Conservation (phyloP, 1,284 basidiomycete species). For the Ceratobasidium sp. region DNA sequence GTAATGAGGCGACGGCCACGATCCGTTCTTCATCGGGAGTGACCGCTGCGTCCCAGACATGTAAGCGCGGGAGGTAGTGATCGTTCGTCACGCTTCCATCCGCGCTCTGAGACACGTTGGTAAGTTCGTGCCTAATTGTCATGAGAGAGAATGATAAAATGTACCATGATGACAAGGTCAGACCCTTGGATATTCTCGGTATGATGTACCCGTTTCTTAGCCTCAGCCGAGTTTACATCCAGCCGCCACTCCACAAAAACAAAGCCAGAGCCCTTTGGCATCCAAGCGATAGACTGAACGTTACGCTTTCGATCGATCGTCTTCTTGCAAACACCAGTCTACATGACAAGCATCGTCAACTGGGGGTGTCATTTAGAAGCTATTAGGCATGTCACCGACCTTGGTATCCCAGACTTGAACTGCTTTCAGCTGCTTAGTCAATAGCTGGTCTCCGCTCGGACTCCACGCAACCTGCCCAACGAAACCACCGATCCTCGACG, state of each 20-base stretch:
- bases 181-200: conserved; percentile 34
- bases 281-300: conserved; percentile 78
- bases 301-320: conserved; percentile 71
- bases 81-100: conserved; percentile 58
- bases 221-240: conserved; percentile 7
- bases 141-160: conserved; percentile 52
- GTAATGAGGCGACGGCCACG: conserved; percentile 74
- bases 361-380: too few relatives aligned
- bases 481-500: conserved; percentile 16
- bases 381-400: neutral
- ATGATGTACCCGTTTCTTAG: conserved; percentile 17
- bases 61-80: conserved; percentile 66
- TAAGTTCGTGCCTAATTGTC: neutral
- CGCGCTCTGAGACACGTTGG: conserved; percentile 58
- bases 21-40: conserved; percentile 81
- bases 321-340: conserved; percentile 78
- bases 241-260: conserved; percentile 41
- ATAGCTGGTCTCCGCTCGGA: conserved; percentile 18
- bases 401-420: conserved; percentile 33
- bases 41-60: conserved; percentile 60
- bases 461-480: conserved; percentile 37
- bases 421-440: conserved; percentile 25
- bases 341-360: neutral
- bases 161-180: conserved; percentile 22
- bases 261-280: conserved; percentile 68